Evolutionary conservation across 1,284 basidiomycete genomes (phyloP).

Genomic region (Apiotrichum gamsii): DNA sequence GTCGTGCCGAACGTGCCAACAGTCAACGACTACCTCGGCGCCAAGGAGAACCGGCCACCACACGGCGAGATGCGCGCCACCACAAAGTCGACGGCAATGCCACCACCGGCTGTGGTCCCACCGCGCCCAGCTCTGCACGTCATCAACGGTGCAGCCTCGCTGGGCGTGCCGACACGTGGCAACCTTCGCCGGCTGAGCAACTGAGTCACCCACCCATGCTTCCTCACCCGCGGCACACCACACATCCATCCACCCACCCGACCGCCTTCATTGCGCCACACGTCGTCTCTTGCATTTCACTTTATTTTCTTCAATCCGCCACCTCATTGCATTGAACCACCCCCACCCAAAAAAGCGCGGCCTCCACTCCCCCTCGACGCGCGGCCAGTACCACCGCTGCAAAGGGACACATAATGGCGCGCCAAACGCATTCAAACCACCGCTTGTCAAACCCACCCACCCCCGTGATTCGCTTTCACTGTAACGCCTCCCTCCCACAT

Average conservation of each 20-base stretch:
- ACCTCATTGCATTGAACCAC: background rate
- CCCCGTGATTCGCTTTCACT: background rate
- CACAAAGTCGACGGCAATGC: conserved; percentile 17
- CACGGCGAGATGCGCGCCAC: conserved; percentile 12
- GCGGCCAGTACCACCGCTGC: too few relatives aligned
- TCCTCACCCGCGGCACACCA: too few relatives aligned
- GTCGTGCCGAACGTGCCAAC: conserved; percentile 1
- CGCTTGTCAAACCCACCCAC: background rate
- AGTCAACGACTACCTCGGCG: conserved; percentile 16
- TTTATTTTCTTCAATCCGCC: background rate
- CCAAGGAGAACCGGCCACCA: conserved; percentile 44
- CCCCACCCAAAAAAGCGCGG: too few relatives aligned
- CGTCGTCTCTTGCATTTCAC: too few relatives aligned
- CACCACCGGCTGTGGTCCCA: conserved; percentile 5
- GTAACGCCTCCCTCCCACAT: background rate
- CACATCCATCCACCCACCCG: too few relatives aligned
- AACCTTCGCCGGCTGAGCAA: conserved; percentile 35
- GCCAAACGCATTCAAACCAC: background rate
- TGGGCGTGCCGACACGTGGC: conserved; percentile 18
- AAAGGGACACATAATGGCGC: too few relatives aligned
- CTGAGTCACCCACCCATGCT: too few relatives aligned
- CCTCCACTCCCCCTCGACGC: too few relatives aligned
- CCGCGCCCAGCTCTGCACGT: conserved; percentile 26
- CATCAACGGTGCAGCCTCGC: conserved; percentile 15
- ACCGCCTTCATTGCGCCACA: background rate